Percentiles rank a stretch among this genome's conserved stretches.
Conservation (phyloP, 306 rosid species). For the Corylus americana region DNA sequence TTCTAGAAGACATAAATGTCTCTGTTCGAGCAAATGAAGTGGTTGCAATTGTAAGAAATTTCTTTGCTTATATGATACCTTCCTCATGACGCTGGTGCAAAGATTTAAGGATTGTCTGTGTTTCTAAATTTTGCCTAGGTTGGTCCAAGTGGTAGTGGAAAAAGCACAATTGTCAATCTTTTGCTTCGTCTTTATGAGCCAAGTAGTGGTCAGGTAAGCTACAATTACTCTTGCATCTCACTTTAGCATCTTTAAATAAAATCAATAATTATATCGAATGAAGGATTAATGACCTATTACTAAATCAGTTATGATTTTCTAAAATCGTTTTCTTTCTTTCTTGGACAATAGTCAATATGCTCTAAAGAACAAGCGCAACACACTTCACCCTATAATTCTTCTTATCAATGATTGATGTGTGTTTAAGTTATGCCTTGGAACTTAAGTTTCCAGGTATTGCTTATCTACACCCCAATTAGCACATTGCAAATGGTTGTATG, state of each 20-base stretch:
- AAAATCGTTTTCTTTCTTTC: not conserved
- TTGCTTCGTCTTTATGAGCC: conserved; percentile 55
- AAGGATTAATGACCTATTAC: not conserved
- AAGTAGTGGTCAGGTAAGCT: conserved; percentile 42
- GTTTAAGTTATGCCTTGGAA: too few species aligned
- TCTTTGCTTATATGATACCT: conserved; percentile 7
- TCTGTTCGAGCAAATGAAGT: conserved; percentile 64
- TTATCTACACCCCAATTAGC: too few species aligned
- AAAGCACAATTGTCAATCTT: conserved; percentile 51
- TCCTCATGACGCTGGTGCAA: conserved; percentile 23
- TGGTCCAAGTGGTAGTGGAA: conserved; percentile 48
- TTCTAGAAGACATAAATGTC: conserved; percentile 57
- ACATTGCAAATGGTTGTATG: too few species aligned
- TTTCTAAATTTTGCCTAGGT: conserved; percentile 34
- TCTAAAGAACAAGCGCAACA: not conserved
- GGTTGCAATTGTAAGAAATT: conserved; percentile 69
- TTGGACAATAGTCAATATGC: not conserved
- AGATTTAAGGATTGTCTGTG: conserved; percentile 20
- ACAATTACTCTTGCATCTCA: not conserved
- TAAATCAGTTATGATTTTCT: not conserved
- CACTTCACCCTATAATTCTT: not conserved
- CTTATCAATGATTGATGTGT: not conserved
- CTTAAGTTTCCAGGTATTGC: too few species aligned
- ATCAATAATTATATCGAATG: not conserved
- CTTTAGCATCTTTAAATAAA: not conserved